Base-by-base conservation (phyloP, 345 rosid species). In the Lepidium aucheri region DNA sequence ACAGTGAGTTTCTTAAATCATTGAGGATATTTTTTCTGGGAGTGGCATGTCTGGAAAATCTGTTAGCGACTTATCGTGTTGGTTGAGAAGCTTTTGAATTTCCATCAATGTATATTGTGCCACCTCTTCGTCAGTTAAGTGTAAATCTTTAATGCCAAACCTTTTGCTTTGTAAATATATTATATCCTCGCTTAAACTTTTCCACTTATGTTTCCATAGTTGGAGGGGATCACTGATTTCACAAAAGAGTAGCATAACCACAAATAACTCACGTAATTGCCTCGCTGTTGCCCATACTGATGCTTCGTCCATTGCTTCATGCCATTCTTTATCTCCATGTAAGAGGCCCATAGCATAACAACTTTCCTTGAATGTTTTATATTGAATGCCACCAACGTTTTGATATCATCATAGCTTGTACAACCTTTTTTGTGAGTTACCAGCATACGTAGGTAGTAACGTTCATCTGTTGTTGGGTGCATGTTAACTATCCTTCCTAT, bases 381-480 rank as follows among this genome's bases (percentile, higher is more conserved):
- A 34, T 34, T 0, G 1, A 9, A 34, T 8, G 1, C 36, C 36
- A 34, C 9, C 36, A 7, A 34, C 36, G 1, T 34, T 8, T 7
- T 34, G 9, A 34, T 34, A 7, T 34, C 36, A 7, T 34, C 36
- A 34, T 34, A 44, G 53, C 17, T 30, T 32, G 0, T 3, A 10
- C 30, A 17, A 0, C 28, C 17, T 12, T 12, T 60, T 7, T 2
- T 3, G 5, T 44, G 32, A 16, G 16, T 44, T 6, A 44, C 0
- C 17, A 16, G 28, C 30, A 46, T 7, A 0, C 44, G 3, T 0
- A 34, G 13, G 8, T 46, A 62, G 4, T 62, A 62, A 1, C 0
- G 1, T 0, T 18, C 9, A 0, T 35, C 9, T 34, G n/a, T 1
- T 13, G 33, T 2, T 5, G 35, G 56, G 8, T 2, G 0, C 0